Evolutionary conservation across 2,329 filamentous ascomycete genomes (phyloP), one percentile per base, ranked within the genome.

Genomic region (Hymenoscyphus fraxineus): DNA sequence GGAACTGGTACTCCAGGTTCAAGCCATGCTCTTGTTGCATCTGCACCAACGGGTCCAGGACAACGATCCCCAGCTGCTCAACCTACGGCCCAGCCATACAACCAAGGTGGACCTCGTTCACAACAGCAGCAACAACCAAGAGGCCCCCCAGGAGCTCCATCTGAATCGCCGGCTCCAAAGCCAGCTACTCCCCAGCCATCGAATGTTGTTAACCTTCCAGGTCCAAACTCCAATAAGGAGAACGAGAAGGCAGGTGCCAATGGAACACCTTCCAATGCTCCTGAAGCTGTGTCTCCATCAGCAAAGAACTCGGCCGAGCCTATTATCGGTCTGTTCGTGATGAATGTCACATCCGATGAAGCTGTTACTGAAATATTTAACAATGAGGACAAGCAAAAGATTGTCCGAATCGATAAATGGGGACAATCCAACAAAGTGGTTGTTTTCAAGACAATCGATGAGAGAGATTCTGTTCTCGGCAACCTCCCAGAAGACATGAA

Each of bases 261-360:
- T 65, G 85, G 85, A 65, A 81, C 83, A 15, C 63, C 68, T 16
- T 76, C 80, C 5, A 81, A 82, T 64, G 80, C 78, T 13, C 85
- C 86, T 57, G 78, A 83, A 13, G 78, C 80, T 2, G 78, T 82
- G n/a, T 85, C 86, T 1, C 83, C 86, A 16, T 83, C 84, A 6
- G 79, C 83, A 35, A 89, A 91, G 75, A 84, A 79, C 41, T 79
- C 83, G 19, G 84, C 80, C 73, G 85, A 92, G 73, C 62, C 58
- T 27, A 92, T 89, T 70, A 89, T 92, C 72, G 94, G 91, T 59
- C 85, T 99, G 22, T 99, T 97, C 77, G 88, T 99, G 66, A 91
- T 91, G 80, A 93, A 93, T 73, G 88, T 93, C 27, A 91, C 88
- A 72, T 90, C 85, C 62, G 91, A 94, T 69, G 91, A 97, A 39